Base-by-base conservation (phyloP, 1,139 yeast genomes). In the Yarrowia galli region DNA sequence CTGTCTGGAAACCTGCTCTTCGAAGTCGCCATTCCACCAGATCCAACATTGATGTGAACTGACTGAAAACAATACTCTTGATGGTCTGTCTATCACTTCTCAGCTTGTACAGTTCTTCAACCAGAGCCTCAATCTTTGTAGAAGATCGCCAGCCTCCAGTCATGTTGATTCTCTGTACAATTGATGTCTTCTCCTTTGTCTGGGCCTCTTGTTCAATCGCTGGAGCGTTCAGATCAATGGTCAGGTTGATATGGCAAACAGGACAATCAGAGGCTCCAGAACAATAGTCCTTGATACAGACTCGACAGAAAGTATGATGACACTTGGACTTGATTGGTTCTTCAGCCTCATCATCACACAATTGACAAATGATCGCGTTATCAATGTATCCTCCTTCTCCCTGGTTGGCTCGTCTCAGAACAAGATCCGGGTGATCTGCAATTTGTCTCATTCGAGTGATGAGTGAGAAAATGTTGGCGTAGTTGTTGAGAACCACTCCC, bases 381-480 rank as follows among this genome's bases (percentile, higher is more conserved):
- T 82, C 82, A 2, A 74, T 77, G 6, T 75, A 77, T 12, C 73
- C 75, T 1, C 71, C 75, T 12, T 70, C 71, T 1, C 73, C 71
- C 1, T 72, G 66, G 51, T 81, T 77, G 16, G 85, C 85, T 68
- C 92, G 83, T 73, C 93, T 88, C 75, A 95, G 81, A 0, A 95
- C 98, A 71, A 96, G 81, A 79, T 96, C 99, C 0, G 99, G 99
- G 77, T 95, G 99, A 77, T 96, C 99, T 0, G 99, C 98, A 74
- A 95, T 82, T 78, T 95, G 99, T 75, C 99, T 86, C 99, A 95
- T 95, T 74, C 99, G 83, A 0, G 99, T 96, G 73, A 95, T 93
- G 69, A 96, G 83, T 0, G 98, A 93, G 80, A 95, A 96, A 74
- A 95, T 93, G 74, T 95, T 95, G 53, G 99, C 99, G 79, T 96